Percentiles rank a stretch among this genome's conserved stretches.
These are phyloP conservation scores for Nematocida homosporus DNA, from an alignment of 371 early-diverging fungal species.

Conservation along the genomic window DNA sequence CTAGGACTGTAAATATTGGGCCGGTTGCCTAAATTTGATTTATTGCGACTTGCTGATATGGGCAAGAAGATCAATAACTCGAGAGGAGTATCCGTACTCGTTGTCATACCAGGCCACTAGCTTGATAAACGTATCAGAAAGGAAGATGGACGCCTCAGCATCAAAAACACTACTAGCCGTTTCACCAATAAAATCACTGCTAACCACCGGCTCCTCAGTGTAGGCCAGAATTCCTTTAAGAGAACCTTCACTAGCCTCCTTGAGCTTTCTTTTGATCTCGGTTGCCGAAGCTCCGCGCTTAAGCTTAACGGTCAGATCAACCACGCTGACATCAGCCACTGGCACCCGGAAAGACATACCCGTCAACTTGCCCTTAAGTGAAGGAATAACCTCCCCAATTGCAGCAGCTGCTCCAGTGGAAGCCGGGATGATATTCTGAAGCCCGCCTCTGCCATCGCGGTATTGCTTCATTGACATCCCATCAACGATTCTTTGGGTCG, in stretches of 20 bases:
- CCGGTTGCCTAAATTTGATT: slow-evolving; percentile 4
- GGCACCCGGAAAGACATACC: slow-evolving; percentile 92
- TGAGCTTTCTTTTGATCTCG: slow-evolving; percentile 43
- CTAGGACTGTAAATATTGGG: neutral
- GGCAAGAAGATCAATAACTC: slow-evolving; percentile 69
- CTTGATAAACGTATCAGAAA: slow-evolving; percentile 93
- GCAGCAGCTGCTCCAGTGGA: slow-evolving; percentile 98
- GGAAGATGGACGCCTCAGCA: slow-evolving; percentile 86
- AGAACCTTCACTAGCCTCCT: slow-evolving; percentile 71
- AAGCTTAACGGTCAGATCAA: slow-evolving; percentile 87
- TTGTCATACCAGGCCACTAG: slow-evolving; percentile 83
- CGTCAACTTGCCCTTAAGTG: slow-evolving; percentile 87
- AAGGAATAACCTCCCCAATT: slow-evolving; percentile 93
- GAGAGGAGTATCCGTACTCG: slow-evolving; percentile 82
- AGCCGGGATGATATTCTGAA: slow-evolving; percentile 96
- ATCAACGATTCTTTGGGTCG: slow-evolving; percentile 98
- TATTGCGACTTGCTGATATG: slow-evolving; percentile 3
- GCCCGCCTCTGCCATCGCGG: slow-evolving; percentile 88
- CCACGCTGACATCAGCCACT: slow-evolving; percentile 90
- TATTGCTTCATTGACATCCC: slow-evolving; percentile 91
- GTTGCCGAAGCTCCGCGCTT: slow-evolving; percentile 74
- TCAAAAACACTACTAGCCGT: slow-evolving; percentile 85
- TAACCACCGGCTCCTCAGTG: slow-evolving; percentile 92
- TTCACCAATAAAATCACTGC: slow-evolving; percentile 87
- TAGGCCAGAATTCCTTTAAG: slow-evolving; percentile 86